These are phyloP conservation scores for Galeopsis tetrahit DNA, from an alignment of 257 asterid species.

Conservation along the genomic window DNA sequence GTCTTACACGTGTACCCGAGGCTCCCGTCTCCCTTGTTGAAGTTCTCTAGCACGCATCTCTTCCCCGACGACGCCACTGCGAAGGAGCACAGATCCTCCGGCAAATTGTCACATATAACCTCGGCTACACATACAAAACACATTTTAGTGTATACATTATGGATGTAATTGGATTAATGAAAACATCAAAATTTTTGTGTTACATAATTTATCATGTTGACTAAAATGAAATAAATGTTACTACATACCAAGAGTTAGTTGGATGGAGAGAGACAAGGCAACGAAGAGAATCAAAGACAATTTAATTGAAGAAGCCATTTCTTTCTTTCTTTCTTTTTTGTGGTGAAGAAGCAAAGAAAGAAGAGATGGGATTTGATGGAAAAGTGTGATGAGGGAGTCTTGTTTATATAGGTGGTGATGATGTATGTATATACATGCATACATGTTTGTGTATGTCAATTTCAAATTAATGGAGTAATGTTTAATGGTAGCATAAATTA, in stretches of 20 bases:
- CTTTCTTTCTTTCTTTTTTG: not conserved
- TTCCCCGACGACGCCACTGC: constrained; percentile 69
- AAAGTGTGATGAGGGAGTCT: constrained; percentile 23
- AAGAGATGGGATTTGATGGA: constrained; percentile 29
- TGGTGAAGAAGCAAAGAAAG: not conserved
- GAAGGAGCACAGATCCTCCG: constrained; percentile 54
- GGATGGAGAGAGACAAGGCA: constrained; percentile 43
- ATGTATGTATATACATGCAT: not conserved
- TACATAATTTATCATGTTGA: not conserved
- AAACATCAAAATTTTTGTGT: not conserved
- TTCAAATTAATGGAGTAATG: not conserved
- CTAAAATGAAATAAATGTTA: not conserved
- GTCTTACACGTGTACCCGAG: constrained; percentile 58
- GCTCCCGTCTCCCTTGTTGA: constrained; percentile 34
- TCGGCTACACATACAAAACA: constrained; percentile 40
- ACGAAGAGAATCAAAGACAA: constrained; percentile 46
- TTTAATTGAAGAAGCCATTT: constrained; percentile 58
- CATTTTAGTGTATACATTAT: constrained; percentile 1
- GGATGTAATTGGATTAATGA: not conserved
- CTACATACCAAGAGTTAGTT: constrained; percentile 49
- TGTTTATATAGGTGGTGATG: constrained; percentile 27
- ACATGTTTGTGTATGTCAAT: not conserved
- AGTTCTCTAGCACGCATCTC: constrained; percentile 71
- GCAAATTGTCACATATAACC: constrained; percentile 70
- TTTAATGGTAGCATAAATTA: constrained; percentile 38